phyloP scores from a whole-genome alignment of 2,329 filamentous ascomycete species.

The Leptographium lundbergii region DNA sequence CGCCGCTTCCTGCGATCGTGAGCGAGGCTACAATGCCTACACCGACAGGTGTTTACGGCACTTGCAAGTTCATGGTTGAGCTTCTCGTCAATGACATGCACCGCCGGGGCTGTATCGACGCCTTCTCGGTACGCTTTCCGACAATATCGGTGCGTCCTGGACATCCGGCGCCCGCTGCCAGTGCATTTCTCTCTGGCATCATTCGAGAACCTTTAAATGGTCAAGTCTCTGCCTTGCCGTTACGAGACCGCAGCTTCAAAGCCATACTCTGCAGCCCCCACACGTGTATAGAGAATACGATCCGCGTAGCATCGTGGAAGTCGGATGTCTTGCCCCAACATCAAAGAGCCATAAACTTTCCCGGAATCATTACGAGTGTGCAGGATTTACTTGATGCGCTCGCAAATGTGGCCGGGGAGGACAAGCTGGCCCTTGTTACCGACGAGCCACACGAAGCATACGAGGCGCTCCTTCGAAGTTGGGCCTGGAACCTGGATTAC shows the following conservation, averaged over 20 bases:
- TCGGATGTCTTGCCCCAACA: constrained; percentile 26
- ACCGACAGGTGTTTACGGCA: constrained; percentile 49
- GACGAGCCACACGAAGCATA: constrained; percentile 41
- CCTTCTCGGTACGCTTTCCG: constrained; percentile 44
- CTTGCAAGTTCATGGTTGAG: constrained; percentile 51
- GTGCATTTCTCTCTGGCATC: constrained; percentile 50
- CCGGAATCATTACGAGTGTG: constrained; percentile 43
- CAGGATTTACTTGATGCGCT: constrained; percentile 49
- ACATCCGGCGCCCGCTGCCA: constrained; percentile 46
- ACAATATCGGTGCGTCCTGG: constrained; percentile 50
- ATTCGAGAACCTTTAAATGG: constrained; percentile 49
- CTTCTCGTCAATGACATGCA: constrained; percentile 51
- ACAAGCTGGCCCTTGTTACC: constrained; percentile 36
- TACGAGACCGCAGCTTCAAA: constrained; percentile 34
- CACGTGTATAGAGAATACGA: constrained; percentile 38
- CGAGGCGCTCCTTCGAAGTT: constrained; percentile 46
- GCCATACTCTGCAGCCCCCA: constrained; percentile 43
- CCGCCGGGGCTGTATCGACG: constrained; percentile 43
- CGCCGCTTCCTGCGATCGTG: constrained; percentile 39
- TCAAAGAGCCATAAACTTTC: constrained; percentile 43
- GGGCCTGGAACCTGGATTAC: constrained; percentile 45
- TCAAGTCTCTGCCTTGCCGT: constrained; percentile 37
- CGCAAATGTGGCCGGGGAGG: constrained; percentile 39
- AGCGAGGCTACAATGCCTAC: constrained; percentile 39
- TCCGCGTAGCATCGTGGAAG: constrained; percentile 29